phyloP scores from a whole-genome alignment of 2,329 filamentous ascomycete genomes.

The Cladophialophora carrionii region DNA sequence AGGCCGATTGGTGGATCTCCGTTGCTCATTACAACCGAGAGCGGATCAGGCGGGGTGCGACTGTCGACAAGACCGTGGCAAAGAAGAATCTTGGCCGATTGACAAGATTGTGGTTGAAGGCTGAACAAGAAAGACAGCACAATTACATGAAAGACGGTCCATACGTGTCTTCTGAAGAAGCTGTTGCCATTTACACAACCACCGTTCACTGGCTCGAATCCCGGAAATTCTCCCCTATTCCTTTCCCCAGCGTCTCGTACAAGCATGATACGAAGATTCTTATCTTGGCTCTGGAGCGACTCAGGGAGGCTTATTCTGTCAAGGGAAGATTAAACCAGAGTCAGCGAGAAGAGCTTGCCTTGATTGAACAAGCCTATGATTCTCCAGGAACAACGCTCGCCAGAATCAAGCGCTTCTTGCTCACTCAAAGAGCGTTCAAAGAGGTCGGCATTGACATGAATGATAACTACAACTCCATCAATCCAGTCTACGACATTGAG shows the following conservation, averaged over 20 bases:
- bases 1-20: conserved; percentile 99
- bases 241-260: conserved; percentile 97
- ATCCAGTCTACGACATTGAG: conserved; percentile 98
- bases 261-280: conserved; percentile 99
- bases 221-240: conserved; percentile 96
- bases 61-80: conserved; percentile 97
- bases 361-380: conserved; percentile 98
- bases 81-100: conserved; percentile 98
- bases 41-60: conserved; percentile 92
- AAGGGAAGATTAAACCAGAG: conserved; percentile 97
- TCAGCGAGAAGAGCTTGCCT: conserved; percentile 90
- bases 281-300: conserved; percentile 87
- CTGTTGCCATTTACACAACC: conserved; percentile 97
- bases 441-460: conserved; percentile 99
- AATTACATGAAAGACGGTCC: conserved; percentile 99
- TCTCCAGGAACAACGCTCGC: conserved; percentile 94
- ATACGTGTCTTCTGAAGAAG: conserved; percentile 97
- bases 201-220: conserved; percentile 99
- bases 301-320: conserved; percentile 95
- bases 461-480: conserved; percentile 98
- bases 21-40: conserved; percentile 99
- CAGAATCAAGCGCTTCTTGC: conserved; percentile 93
- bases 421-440: conserved; percentile 98
- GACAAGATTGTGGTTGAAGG: conserved; percentile 94
- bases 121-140: conserved; percentile 96